Evolutionary conservation across 257 asterid species (phyloP).

Genomic region (Fraxinus cuspidata): DNA sequence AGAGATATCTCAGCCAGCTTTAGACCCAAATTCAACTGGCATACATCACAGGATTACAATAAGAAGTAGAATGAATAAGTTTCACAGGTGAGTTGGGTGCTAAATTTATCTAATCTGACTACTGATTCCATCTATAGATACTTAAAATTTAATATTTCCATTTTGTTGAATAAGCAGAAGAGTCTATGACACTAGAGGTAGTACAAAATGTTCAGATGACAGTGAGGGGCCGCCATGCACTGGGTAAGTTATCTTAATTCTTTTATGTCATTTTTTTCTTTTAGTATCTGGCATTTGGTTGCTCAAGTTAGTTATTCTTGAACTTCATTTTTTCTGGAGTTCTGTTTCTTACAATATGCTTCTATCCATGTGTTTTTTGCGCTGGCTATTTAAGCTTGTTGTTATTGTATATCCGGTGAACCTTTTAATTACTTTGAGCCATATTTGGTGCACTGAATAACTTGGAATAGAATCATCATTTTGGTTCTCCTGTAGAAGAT

Average conservation of each 20-base stretch:
- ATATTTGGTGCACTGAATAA: background rate
- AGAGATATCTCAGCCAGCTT: slow-evolving; percentile 98
- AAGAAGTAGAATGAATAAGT: slow-evolving; percentile 61
- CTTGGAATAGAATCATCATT: background rate
- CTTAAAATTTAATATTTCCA: background rate
- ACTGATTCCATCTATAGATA: slow-evolving; percentile 21
- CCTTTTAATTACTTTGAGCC: background rate
- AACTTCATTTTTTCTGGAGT: background rate
- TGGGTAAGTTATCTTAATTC: slow-evolving; percentile 51
- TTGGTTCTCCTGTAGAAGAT: background rate
- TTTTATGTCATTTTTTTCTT: background rate
- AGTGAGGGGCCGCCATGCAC: slow-evolving; percentile 96
- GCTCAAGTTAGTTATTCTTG: background rate
- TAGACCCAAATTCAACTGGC: slow-evolving; percentile 97
- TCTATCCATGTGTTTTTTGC: background rate
- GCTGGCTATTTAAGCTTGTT: background rate
- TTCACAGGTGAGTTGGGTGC: slow-evolving; percentile 65
- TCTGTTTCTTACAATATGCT: background rate
- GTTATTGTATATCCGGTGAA: background rate
- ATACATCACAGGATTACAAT: slow-evolving; percentile 94
- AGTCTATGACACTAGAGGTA: slow-evolving; percentile 82
- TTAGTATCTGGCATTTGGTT: background rate
- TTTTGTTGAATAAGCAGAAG: slow-evolving; percentile 54
- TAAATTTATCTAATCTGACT: slow-evolving; percentile 22
- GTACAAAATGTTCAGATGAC: slow-evolving; percentile 70